phyloP scores from a whole-genome alignment of 2,329 filamentous ascomycete genomes.

The Dothistroma pini region DNA sequence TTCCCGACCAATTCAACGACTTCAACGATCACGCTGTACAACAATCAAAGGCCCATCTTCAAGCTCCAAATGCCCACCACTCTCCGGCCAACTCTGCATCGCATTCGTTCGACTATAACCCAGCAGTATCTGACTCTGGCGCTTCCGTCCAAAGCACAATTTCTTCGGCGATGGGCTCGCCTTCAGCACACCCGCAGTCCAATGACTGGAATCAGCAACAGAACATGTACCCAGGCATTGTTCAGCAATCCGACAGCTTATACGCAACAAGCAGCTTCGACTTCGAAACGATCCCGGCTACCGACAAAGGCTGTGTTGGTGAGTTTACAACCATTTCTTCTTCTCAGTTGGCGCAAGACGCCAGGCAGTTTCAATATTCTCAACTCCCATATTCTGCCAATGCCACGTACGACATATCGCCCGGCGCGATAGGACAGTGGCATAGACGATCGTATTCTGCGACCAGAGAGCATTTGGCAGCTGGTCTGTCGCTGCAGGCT shows the following conservation, averaged over 20 bases:
- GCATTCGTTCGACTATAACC: constrained; percentile 45
- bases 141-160: constrained; percentile 47
- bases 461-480: constrained; percentile 27
- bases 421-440: not conserved
- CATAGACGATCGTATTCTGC: too few species aligned
- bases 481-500: constrained; percentile 37
- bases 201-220: constrained; percentile 51
- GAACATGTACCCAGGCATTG: constrained; percentile 57
- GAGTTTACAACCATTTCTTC: constrained; percentile 44
- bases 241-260: constrained; percentile 55
- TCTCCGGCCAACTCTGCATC: constrained; percentile 44
- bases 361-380: constrained; percentile 18
- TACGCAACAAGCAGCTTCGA: constrained; percentile 56
- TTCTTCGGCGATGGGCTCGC: constrained; percentile 50
- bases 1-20: constrained; percentile 38
- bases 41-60: constrained; percentile 37
- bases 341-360: constrained; percentile 25
- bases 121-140: constrained; percentile 50
- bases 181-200: constrained; percentile 58
- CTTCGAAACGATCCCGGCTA: constrained; percentile 46
- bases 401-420: not conserved
- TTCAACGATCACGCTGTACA: constrained; percentile 36
- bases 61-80: constrained; percentile 38
- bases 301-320: constrained; percentile 50
- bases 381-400: not conserved